Percentiles rank a stretch among this genome's conserved stretches.
phyloP scores from a whole-genome alignment of 495 filamentous ascomycete genomes.

The Penicillium canescens region DNA sequence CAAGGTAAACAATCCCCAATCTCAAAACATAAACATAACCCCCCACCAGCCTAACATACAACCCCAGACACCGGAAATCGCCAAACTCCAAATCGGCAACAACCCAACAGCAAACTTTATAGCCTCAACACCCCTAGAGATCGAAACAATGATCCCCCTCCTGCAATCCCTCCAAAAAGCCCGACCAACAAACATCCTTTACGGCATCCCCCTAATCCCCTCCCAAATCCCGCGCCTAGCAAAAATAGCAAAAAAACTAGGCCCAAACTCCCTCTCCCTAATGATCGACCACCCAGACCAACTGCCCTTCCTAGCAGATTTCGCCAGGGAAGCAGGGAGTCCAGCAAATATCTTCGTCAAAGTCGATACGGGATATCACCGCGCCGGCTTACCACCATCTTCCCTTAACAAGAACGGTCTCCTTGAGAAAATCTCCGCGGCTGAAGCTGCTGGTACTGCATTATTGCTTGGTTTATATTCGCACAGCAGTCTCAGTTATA shows the following conservation, averaged over 20 bases:
- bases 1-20: slow-evolving; percentile 56
- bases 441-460: slow-evolving; percentile 31
- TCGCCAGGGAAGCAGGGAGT: slow-evolving; percentile 38
- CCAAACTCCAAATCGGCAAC: slow-evolving; percentile 70
- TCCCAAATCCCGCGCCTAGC: slow-evolving; percentile 61
- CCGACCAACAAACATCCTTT: slow-evolving; percentile 66
- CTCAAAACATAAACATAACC: not conserved
- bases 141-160: slow-evolving; percentile 65
- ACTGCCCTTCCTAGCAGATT: slow-evolving; percentile 43
- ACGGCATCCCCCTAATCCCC: slow-evolving; percentile 70
- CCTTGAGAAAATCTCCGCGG: slow-evolving; percentile 48
- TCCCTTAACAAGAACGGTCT: slow-evolving; percentile 52
- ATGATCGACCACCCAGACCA: slow-evolving; percentile 75
- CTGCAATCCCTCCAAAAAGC: slow-evolving; percentile 55
- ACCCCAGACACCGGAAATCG: slow-evolving; percentile 66
- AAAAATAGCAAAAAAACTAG: slow-evolving; percentile 47
- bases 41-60: not conserved
- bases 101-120: slow-evolving; percentile 60
- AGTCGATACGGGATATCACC: slow-evolving; percentile 74
- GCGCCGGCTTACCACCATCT: slow-evolving; percentile 65
- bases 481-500: slow-evolving; percentile 79
- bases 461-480: slow-evolving; percentile 69
- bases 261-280: slow-evolving; percentile 56
- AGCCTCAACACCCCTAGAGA: slow-evolving; percentile 77
- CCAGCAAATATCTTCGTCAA: slow-evolving; percentile 67